phyloP scores from a whole-genome alignment of 1,139 yeast species.

The Sugiyamaella paludigena region DNA sequence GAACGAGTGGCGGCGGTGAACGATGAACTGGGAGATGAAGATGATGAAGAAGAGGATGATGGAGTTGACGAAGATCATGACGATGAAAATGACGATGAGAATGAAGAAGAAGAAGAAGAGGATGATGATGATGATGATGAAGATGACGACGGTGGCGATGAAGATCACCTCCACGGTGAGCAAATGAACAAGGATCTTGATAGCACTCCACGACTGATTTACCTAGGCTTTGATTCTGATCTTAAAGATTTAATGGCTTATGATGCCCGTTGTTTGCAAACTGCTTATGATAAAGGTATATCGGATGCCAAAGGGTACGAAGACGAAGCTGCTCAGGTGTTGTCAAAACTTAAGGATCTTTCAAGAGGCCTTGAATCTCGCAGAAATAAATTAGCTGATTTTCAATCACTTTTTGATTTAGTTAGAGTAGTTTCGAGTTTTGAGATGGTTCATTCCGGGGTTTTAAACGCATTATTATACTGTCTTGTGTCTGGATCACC shows the following conservation, averaged over 20 bases:
- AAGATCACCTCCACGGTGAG: conserved; percentile 14
- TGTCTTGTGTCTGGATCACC: conserved; percentile 3
- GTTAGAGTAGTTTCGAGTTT: conserved; percentile 61
- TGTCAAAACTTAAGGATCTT: conserved; percentile 23
- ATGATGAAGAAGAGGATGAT: conserved; percentile 23
- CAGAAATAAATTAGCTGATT: background rate
- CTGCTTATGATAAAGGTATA: conserved; percentile 24
- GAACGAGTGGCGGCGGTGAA: conserved; percentile 17
- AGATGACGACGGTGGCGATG: conserved; percentile 32
- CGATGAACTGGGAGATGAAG: conserved; percentile 20
- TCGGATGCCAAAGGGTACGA: conserved; percentile 32
- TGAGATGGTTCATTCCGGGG: conserved; percentile 70
- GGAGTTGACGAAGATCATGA: conserved; percentile 25
- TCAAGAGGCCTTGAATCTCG: conserved; percentile 26
- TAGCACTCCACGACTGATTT: no score
- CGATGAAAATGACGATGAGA: conserved; percentile 18
- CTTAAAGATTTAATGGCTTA: conserved; percentile 20
- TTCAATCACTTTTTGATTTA: conserved; percentile 9
- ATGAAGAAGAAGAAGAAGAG: conserved; percentile 20
- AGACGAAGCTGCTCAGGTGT: conserved; percentile 28
- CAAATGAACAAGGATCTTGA: background rate
- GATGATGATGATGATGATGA: conserved; percentile 26
- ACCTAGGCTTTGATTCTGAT: conserved; percentile 20
- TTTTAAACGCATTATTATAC: conserved; percentile 49
- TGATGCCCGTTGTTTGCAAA: conserved; percentile 20